Percentiles rank a stretch among this genome's conserved stretches.
phyloP scores from a whole-genome alignment of 2,329 filamentous ascomycete genomes.

The Lachnellula occidentalis region DNA sequence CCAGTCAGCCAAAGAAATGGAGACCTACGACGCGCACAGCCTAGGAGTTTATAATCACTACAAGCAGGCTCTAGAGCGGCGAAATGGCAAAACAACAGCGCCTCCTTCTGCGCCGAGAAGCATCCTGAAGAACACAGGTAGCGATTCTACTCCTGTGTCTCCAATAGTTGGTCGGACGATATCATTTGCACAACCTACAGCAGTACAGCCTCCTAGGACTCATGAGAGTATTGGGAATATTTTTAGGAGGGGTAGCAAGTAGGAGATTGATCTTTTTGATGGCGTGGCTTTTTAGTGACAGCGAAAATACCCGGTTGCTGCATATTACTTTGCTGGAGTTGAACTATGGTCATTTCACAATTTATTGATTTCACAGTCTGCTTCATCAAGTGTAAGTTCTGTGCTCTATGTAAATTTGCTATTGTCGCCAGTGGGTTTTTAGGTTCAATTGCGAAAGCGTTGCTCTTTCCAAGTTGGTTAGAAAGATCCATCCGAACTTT shows the following conservation, averaged over 20 bases:
- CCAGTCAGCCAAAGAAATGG: slow-evolving; percentile 11
- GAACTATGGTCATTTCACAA: too few relatives aligned
- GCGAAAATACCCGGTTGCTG: neutral
- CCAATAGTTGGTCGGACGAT: neutral
- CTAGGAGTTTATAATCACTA: slow-evolving; percentile 3
- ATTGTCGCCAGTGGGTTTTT: too few relatives aligned
- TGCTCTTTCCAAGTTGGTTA: too few relatives aligned
- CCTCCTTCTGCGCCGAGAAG: neutral
- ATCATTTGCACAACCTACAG: neutral
- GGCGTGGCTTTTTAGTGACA: neutral
- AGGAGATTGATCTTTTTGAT: neutral
- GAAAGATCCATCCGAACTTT: too few relatives aligned
- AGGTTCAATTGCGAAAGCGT: too few relatives aligned
- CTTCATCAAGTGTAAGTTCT: neutral
- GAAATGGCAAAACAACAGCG: neutral
- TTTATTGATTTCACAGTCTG: neutral
- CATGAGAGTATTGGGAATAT: neutral
- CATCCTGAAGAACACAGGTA: neutral
- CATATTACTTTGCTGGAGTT: neutral
- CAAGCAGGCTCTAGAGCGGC: slow-evolving; percentile 9
- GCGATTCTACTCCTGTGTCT: neutral
- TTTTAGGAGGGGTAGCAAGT: neutral
- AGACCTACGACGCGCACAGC: slow-evolving; percentile 20
- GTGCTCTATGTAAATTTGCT: neutral
- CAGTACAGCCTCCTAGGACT: neutral